Base-by-base conservation (phyloP, 179 eudicot species). In the Gypsophila paniculata region DNA sequence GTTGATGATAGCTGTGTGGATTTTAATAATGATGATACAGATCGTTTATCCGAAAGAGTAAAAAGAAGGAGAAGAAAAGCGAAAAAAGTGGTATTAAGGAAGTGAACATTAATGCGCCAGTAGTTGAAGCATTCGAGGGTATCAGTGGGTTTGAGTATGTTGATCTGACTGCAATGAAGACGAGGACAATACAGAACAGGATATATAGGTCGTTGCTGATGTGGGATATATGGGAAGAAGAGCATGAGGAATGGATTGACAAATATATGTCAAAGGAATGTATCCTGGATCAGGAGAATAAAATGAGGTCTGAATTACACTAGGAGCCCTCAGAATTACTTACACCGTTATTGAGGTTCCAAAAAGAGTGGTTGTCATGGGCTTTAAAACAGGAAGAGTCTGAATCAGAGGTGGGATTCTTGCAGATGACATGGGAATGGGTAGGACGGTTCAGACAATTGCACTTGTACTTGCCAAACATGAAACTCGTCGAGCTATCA, bases 391-490 rank as follows among this genome's bases (percentile, higher is more conserved):
- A 93, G 84, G 98, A 93, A 79, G 87, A 89, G 72, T 87, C 91
- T 22, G 71, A 44, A 74, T 77, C 61, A 82, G 76, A 81, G 98
- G 96, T 29, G 98, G 98, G 42, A 93, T 93, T 70, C 96, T 92
- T 74, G 96, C 96, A 21, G 96, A 90, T 81, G 96, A 90, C 78
- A 90, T 88, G 94, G 98, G 96, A 58, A 92, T 92, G 96, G 98
- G 98, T 42, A 90, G 87, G 82, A 90, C 98, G 51, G 74, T 87
- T 63, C 94, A 93, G 83, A 97, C 97, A 17, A 93, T 93, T 72
- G 87, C 98, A 8, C 97, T 93, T 69, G 97, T 93, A 70, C 96
- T 89, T 76, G 89, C 96, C 73, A 89, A 89, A 82, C 73, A 92
- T 19, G 88, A 85, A 67, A 61, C 85, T 68, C 65, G 61, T 5